Base-by-base conservation (phyloP, 768 basidiomycete species). In the Mrakia frigida region DNA sequence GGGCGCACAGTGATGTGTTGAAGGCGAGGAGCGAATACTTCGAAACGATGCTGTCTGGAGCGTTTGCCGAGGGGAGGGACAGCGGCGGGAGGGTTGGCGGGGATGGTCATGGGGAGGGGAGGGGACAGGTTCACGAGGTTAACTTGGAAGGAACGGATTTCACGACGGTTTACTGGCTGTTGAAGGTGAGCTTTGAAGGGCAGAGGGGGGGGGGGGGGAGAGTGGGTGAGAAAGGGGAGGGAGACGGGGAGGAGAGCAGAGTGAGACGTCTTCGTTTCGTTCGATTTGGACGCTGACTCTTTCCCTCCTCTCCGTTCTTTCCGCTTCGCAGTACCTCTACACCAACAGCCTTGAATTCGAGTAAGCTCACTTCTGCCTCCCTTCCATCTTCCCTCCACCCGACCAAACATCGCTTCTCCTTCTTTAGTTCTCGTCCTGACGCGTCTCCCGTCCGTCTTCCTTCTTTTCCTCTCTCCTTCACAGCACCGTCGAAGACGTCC, bases 131-230 rank as follows among this genome's bases (percentile, higher is more conserved):
- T 0, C 87, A 88, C 81, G 90, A 88, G 1, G 83, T 92, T 69
- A 84, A 90, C n/a, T 89, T 92, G 10, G 89, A 92, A 79, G 91
- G 92, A 81, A 90, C 90, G 10, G 90, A 90, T 76, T 92, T 90
- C 78, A 87, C 88, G 75, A 92, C 91, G 0, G 86, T 92, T 6
- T 92, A 91, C 81, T 92, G 91, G 91, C 81, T 92, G 37, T 83
- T 92, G 50, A 91, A 91, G 70, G 70, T 71, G 16, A 35, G 70
- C n/a, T 4, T 67, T 67, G 6, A 1, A 11, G 31, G 10, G 65
- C 7, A 35, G 46, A 6, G 46, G 21, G 46, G 21, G 46, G 2
- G 46, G 21, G 46, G 4, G 43, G 43, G 10, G 43, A 14, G 5
- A 14, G 10, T 13, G 11, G 43, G 43, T 13, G 43, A 14, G 11